A percentile compares a stretch with the other conserved stretches of the same genome.
phyloP scores from a whole-genome alignment of 345 rosid species.

The Murraya paniculata region DNA sequence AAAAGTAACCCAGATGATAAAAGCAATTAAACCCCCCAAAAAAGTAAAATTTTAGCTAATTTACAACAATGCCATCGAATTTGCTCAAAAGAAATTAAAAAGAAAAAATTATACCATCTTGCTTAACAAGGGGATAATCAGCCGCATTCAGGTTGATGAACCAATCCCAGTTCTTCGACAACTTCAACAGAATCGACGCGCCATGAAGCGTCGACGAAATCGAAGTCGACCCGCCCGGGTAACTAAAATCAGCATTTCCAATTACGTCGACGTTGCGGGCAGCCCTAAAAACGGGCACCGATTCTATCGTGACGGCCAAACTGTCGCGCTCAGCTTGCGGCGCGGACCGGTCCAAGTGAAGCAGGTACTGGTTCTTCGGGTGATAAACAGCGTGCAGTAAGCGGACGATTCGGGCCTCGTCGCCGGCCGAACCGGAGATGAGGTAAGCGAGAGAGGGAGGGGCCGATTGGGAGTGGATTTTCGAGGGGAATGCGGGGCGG shows the following conservation, averaged over 20 bases:
- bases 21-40: background rate
- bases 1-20: background rate
- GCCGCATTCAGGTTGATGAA: conserved; percentile 61
- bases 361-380: conserved; percentile 77
- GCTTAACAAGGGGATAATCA: conserved; percentile 90
- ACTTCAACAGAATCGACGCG: conserved; percentile 76
- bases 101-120: conserved; percentile 63
- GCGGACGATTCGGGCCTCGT: conserved; percentile 66
- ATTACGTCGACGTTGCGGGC: conserved; percentile 81
- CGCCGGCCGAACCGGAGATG: conserved; percentile 71
- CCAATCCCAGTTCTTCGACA: conserved; percentile 85
- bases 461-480: conserved; percentile 51
- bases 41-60: background rate
- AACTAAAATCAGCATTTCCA: conserved; percentile 79
- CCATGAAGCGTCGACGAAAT: conserved; percentile 82
- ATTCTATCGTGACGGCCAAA: conserved; percentile 53
- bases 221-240: conserved; percentile 71
- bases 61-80: background rate
- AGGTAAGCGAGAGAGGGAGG: conserved; percentile 81
- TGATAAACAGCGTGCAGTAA: conserved; percentile 76
- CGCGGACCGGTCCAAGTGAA: conserved; percentile 77
- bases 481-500: conserved; percentile 36
- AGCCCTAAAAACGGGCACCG: conserved; percentile 64
- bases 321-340: conserved; percentile 62
- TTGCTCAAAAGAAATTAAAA: background rate